Conservation (phyloP, 805 yeast genomes). For the Babjeviella inositovora region DNA sequence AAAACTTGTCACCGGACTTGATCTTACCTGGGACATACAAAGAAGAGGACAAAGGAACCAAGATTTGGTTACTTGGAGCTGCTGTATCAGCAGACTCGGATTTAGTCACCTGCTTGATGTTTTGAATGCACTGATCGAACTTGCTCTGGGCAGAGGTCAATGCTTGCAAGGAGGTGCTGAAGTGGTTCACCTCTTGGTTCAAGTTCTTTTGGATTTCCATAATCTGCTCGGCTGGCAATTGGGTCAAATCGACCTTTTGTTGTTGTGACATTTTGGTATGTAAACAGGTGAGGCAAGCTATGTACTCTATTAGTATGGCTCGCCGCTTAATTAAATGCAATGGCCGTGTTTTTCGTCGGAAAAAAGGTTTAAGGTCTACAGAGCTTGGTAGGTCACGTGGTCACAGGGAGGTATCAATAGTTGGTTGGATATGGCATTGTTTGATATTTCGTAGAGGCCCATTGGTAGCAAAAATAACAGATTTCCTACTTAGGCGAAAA, state of each 20-base stretch:
- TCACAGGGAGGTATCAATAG: no score
- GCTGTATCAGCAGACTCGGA: conserved; percentile 14
- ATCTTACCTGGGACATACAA: conserved; percentile 80
- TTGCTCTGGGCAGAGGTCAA: conserved; percentile 69
- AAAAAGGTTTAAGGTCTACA: no score
- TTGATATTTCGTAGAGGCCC: no score
- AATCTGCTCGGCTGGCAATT: conserved; percentile 72
- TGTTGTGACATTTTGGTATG: conserved; percentile 2
- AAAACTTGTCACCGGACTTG: conserved; percentile 44
- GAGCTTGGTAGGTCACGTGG: no score
- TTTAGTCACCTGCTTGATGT: conserved; percentile 38
- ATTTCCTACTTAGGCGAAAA: no score
- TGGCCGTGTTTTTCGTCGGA: no score
- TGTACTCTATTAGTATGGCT: no score
- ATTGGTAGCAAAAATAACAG: no score
- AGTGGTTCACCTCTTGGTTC: conserved; percentile 75
- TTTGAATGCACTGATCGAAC: conserved; percentile 64
- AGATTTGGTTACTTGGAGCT: conserved; percentile 32
- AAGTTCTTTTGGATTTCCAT: conserved; percentile 70
- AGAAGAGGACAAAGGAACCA: conserved; percentile 83
- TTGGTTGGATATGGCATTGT: no score
- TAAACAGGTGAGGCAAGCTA: not conserved
- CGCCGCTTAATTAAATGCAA: no score
- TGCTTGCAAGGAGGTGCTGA: conserved; percentile 72
- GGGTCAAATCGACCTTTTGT: conserved; percentile 40